These are phyloP conservation scores for Pythium folliculosum DNA, from an alignment of 352 stramenopile species.

Conservation along the genomic window DNA sequence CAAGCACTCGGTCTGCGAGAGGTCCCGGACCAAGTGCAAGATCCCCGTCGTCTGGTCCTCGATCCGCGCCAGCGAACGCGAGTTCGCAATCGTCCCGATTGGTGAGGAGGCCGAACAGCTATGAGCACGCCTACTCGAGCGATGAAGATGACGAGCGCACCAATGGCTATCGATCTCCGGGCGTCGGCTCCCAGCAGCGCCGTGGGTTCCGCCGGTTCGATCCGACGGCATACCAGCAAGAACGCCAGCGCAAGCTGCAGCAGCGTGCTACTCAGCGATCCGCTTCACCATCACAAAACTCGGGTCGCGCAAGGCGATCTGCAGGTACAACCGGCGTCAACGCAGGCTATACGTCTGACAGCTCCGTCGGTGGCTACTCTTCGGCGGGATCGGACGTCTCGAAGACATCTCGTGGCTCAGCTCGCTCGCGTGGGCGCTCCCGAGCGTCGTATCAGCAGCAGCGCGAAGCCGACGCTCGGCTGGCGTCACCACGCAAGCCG, in stretches of 20 bases:
- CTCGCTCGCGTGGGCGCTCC: slow-evolving; percentile 37
- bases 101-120: slow-evolving; percentile 4
- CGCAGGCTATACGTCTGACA: slow-evolving; percentile 66
- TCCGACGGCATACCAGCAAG: slow-evolving; percentile 79
- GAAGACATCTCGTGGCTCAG: slow-evolving; percentile 47
- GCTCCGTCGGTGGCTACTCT: slow-evolving; percentile 64
- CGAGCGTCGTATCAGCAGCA: slow-evolving; percentile 52
- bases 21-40: neutral
- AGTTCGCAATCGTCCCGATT: neutral
- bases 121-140: slow-evolving; percentile 18
- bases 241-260: slow-evolving; percentile 61
- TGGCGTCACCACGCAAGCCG: slow-evolving; percentile 55
- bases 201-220: slow-evolving; percentile 70
- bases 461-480: slow-evolving; percentile 47
- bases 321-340: neutral
- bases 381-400: slow-evolving; percentile 59
- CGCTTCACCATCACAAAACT: slow-evolving; percentile 29
- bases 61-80: neutral
- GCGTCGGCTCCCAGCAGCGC: slow-evolving; percentile 4
- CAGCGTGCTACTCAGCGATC: slow-evolving; percentile 32
- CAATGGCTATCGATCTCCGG: slow-evolving; percentile 22
- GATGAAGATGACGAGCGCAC: slow-evolving; percentile 24
- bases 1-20: slow-evolving; percentile 1
- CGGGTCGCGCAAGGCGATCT: neutral
- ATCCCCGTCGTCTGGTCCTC: slow-evolving; percentile 1